Evolutionary conservation across 305 asterid genomes (phyloP), one percentile per base, ranked within the genome.

Genomic region (Lippia alba): DNA sequence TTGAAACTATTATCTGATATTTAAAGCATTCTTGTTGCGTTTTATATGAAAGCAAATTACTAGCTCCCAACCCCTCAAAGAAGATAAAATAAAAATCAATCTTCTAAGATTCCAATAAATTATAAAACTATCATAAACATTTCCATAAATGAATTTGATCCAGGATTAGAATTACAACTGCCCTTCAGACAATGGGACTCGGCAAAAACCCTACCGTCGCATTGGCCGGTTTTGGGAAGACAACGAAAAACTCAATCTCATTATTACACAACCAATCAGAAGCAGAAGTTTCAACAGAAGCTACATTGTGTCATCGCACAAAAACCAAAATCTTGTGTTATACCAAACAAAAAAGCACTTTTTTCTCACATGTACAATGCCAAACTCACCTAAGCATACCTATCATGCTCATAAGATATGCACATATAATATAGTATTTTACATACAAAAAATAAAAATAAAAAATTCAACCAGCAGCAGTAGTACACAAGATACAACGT

Each of bases 401-500:
- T 69, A 66, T 64, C 71, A 64, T 53, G 78, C 74, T 77, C 74
- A 15, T 61, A 75, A 49, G 41, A 73, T 83, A 80, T 80, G 79
- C 71, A 79, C 81, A 76, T 75, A 49, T 61, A 70, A 57, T 48
- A 76, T 70, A 36, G 4, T 48, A 76, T 50, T 12, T 16, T 56
- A 80, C 72, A 36, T 40, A 74, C 73, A 59, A 39, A 61, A 24
- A 32, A 67, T 45, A 4, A 36, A 36, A 6, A 61, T 14, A 32
- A 67, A 45, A 64, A 51, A 33, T 44, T 93, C 84, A 94, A 76
- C 91, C 91, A 70, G 97, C 98, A 55, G 97, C 98, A 51, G 98
- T 94, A 19, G 98, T 91, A 75, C 99, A 94, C 83, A 94, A 84
- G 76, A 89, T 92, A 75, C 99, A 94, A 71, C 97, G 97, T 84